phyloP scores from a whole-genome alignment of 257 asterid genomes.

The Echium plantagineum region DNA sequence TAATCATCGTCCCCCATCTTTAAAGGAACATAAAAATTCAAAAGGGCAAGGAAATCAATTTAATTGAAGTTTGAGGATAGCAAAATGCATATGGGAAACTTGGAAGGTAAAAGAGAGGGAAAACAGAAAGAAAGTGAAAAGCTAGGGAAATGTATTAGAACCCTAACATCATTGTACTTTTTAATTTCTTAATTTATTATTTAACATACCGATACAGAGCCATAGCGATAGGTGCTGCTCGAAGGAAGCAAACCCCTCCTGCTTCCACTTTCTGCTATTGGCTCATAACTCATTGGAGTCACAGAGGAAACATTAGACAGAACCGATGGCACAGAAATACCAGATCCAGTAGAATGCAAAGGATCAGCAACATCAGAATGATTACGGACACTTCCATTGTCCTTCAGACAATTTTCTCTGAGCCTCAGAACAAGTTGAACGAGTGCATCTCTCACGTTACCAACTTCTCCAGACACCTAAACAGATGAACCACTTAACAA shows the following conservation, averaged over 20 bases:
- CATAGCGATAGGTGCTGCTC: constrained; percentile 55
- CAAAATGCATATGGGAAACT: not conserved
- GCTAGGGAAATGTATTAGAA: not conserved
- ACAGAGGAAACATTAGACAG: constrained; percentile 37
- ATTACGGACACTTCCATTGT: constrained; percentile 43
- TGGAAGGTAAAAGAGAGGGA: too few species aligned
- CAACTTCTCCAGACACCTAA: constrained; percentile 67
- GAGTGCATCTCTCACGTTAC: constrained; percentile 78
- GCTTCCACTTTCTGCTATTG: constrained; percentile 53
- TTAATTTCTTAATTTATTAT: not conserved
- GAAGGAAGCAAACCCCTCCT: constrained; percentile 59
- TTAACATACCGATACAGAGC: constrained; percentile 47
- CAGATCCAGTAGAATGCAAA: constrained; percentile 37
- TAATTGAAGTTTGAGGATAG: not conserved
- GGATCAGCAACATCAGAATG: constrained; percentile 53
- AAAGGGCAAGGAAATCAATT: constrained; percentile 7
- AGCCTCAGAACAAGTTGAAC: constrained; percentile 83
- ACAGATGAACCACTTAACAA: constrained; percentile 12
- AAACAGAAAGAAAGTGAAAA: not conserved
- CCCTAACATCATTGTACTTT: not conserved
- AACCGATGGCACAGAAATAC: constrained; percentile 48
- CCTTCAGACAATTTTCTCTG: constrained; percentile 72
- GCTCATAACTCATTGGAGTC: constrained; percentile 56
- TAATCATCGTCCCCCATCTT: constrained; percentile 59
- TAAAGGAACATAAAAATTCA: constrained; percentile 11